phyloP scores from a whole-genome alignment of 2,329 filamentous ascomycete genomes.

The Arthroderma sp. region DNA sequence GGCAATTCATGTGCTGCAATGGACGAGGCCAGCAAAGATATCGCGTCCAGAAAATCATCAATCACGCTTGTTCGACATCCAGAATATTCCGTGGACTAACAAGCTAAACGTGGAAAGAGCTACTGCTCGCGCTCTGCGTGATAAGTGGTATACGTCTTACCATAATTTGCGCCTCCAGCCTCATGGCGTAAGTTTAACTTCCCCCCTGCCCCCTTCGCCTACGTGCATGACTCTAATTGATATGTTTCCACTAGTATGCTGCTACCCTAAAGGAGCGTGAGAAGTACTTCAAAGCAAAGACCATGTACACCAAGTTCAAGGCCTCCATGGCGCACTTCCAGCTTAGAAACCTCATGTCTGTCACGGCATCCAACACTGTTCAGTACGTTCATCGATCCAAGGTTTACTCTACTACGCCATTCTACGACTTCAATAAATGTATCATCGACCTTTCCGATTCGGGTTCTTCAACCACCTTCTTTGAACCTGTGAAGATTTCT shows the following conservation, averaged over 20 bases:
- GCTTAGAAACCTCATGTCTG: conserved; percentile 46
- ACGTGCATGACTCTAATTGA: background rate
- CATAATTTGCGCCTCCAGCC: conserved; percentile 26
- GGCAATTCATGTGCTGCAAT: conserved; percentile 25
- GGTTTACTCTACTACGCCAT: conserved; percentile 40
- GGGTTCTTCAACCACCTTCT: conserved; percentile 26
- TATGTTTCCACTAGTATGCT: conserved; percentile 18
- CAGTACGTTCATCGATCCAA: conserved; percentile 41
- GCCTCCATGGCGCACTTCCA: conserved; percentile 48
- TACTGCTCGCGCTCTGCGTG: conserved; percentile 29
- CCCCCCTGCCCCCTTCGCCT: background rate
- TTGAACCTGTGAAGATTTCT: conserved; percentile 37
- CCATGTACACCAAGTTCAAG: conserved; percentile 39
- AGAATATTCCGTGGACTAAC: conserved; percentile 33
- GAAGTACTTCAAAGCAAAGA: conserved; percentile 37
- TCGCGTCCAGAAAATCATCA: conserved; percentile 22
- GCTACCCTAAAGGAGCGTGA: conserved; percentile 30
- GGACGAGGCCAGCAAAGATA: conserved; percentile 25
- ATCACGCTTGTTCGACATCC: conserved; percentile 27
- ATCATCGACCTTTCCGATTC: conserved; percentile 40
- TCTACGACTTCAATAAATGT: conserved; percentile 30
- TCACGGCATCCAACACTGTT: conserved; percentile 43
- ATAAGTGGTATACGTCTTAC: conserved; percentile 33
- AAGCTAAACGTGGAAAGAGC: conserved; percentile 26
- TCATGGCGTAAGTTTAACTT: conserved; percentile 15